Percentiles rank a stretch among this genome's conserved stretches.
Evolutionary conservation across 352 stramenopile species (phyloP).

Genomic region (Stramenopiles sp.): DNA sequence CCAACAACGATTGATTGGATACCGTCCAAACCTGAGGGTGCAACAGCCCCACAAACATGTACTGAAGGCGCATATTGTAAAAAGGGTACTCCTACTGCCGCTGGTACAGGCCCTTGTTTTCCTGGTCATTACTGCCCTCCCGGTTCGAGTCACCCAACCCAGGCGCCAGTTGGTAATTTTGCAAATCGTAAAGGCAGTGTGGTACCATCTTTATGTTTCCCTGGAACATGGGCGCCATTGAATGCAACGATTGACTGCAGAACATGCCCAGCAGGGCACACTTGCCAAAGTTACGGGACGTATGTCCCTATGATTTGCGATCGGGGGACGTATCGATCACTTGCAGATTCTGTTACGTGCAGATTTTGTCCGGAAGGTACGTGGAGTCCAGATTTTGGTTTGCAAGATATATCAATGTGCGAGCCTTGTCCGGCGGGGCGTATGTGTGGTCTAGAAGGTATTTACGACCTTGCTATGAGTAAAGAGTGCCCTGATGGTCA

Average conservation of each 20-base stretch:
- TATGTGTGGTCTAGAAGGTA: conserved; percentile 79
- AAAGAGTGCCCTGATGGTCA: conserved; percentile 69
- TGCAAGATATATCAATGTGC: conserved; percentile 81
- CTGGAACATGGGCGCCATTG: conserved; percentile 80
- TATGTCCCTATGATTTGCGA: conserved; percentile 83
- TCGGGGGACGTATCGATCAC: conserved; percentile 70
- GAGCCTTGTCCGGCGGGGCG: conserved; percentile 75
- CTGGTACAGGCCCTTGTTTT: conserved; percentile 62
- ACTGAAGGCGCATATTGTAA: conserved; percentile 83
- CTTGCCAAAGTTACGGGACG: conserved; percentile 75
- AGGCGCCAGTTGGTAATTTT: conserved; percentile 76
- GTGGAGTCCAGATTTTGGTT: conserved; percentile 64
- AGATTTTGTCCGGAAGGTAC: conserved; percentile 76
- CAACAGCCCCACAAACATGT: conserved; percentile 65
- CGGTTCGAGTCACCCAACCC: conserved; percentile 49
- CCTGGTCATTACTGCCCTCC: conserved; percentile 85
- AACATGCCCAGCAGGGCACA: conserved; percentile 76
- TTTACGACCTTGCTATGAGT: conserved; percentile 54
- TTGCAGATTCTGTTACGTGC: conserved; percentile 81
- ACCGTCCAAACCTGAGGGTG: conserved; percentile 46
- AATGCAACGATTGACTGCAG: conserved; percentile 57
- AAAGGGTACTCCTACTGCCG: conserved; percentile 40
- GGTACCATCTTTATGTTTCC: conserved; percentile 78
- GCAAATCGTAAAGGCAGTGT: conserved; percentile 55
- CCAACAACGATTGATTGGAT: conserved; percentile 71